Evolutionary conservation across 495 filamentous ascomycete species (phyloP), one percentile per base, ranked within the genome.

Genomic region (Talaromyces trachyspermus): DNA sequence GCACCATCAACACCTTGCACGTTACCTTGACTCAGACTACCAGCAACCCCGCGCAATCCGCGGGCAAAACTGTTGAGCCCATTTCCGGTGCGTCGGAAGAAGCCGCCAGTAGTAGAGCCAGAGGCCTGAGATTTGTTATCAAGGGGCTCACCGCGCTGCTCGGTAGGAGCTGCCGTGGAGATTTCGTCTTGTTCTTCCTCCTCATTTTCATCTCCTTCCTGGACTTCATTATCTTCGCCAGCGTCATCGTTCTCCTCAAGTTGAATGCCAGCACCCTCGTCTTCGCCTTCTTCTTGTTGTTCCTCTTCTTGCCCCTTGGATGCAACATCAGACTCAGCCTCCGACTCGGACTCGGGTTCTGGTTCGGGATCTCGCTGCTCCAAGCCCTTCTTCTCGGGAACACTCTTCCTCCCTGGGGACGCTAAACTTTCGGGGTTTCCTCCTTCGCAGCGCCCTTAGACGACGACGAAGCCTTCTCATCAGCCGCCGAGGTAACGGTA

Each of bases 141-240:
- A 30, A 62, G 57, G 9, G 59, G 59, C 2, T 49, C 60, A 12
- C 59, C 59, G 24, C 64, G 68, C 27, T 58, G 67, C 52, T 56
- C 63, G 49, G 49, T 62, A 47, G 26, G 47, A 50, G 15, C 53
- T 32, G 43, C 20, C 19, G 19, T 29, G n/a, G 30, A 22, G 1
- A 27, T 15, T 23, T 25, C 62, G 42, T 58, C 62, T 68, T 65
- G 11, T 1, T 46, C 26, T 32, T 46, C 43, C 3, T 20, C 42
- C 3, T 33, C 17, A n/a, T 25, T 23, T 11, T 38, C 15, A 6
- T 11, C 35, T 12, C 6, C 15, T 6, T 38, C 35, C 14, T 38
- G 5, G n/a, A 11, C 38, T 11, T 42, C 38, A 11, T 14, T 19
- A 22, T 9, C 6, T 1, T 5, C 19, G 14, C 18, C 38, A 11